Percentiles rank a stretch among this genome's conserved stretches.
These are phyloP conservation scores for Tolypocladium inflatum DNA, from an alignment of 2,329 filamentous ascomycete genomes.

Conservation along the genomic window DNA sequence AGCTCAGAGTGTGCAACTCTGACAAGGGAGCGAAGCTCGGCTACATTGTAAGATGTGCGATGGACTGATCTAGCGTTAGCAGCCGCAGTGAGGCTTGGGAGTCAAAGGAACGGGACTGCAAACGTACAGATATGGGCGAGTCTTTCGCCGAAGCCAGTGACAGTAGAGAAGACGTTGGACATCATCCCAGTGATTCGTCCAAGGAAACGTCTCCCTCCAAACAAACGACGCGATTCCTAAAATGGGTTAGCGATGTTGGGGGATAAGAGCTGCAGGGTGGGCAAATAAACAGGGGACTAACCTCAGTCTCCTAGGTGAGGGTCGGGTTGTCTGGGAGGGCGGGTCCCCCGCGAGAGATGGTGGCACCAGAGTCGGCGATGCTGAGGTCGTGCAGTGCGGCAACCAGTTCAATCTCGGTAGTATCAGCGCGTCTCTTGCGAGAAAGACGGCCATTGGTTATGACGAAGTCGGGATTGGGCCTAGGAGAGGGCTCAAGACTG, in stretches of 20 bases:
- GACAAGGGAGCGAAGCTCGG: slow-evolving; percentile 14
- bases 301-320: slow-evolving; percentile 3
- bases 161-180: slow-evolving; percentile 13
- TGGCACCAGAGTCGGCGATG: slow-evolving; percentile 1
- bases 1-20: background rate
- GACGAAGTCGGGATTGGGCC: slow-evolving; percentile 1
- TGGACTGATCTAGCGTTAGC: slow-evolving; percentile 10
- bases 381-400: slow-evolving; percentile 9
- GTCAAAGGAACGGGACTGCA: background rate
- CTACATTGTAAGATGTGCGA: slow-evolving; percentile 13
- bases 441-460: slow-evolving; percentile 17
- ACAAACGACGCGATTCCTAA: slow-evolving; percentile 11
- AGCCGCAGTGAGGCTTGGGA: background rate
- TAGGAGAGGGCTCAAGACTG: background rate
- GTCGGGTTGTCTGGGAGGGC: background rate
- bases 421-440: slow-evolving; percentile 19
- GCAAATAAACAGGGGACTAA: background rate
- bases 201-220: slow-evolving; percentile 7
- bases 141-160: slow-evolving; percentile 16
- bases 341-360: background rate
- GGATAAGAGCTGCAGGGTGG: background rate
- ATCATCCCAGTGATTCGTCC: slow-evolving; percentile 19
- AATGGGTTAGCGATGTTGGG: background rate
- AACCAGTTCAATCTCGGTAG: slow-evolving; percentile 20
- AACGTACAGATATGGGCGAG: slow-evolving; percentile 14